Conservation (phyloP, 2,329 filamentous ascomycete species). For the Microdochium bolleyi region DNA sequence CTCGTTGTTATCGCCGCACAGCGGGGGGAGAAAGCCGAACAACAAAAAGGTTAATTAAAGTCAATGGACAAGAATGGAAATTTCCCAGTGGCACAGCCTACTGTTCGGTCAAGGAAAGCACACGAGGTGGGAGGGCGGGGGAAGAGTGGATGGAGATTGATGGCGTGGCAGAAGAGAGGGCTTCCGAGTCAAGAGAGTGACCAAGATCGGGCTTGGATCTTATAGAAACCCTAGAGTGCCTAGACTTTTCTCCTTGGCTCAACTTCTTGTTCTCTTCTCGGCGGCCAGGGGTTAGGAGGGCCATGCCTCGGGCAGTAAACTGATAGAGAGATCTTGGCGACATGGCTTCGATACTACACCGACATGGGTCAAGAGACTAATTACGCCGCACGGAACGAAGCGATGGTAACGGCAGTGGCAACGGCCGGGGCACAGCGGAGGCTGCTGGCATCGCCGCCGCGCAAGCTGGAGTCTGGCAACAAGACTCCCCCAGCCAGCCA, state of each 20-base stretch:
- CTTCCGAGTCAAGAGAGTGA: neutral
- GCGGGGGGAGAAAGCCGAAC: neutral
- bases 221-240: too few relatives aligned
- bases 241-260: neutral
- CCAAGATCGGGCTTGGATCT: neutral
- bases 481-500: too few relatives aligned
- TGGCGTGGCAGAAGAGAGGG: neutral
- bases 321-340: neutral
- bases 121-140: neutral
- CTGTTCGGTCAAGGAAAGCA: neutral
- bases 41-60: neutral
- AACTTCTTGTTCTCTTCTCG: neutral
- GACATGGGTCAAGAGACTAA: too few relatives aligned
- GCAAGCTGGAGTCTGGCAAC: too few relatives aligned
- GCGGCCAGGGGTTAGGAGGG: neutral
- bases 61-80: neutral
- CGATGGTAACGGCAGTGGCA: neutral
- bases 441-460: too few relatives aligned
- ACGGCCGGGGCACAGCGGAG: neutral
- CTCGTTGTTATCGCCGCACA: neutral
- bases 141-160: too few relatives aligned
- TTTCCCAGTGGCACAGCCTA: neutral
- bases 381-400: too few relatives aligned
- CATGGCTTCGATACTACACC: too few relatives aligned
- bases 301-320: neutral